These are phyloP conservation scores for Pythium coloratum DNA, from an alignment of 352 stramenopile genomes.

Conservation along the genomic window DNA sequence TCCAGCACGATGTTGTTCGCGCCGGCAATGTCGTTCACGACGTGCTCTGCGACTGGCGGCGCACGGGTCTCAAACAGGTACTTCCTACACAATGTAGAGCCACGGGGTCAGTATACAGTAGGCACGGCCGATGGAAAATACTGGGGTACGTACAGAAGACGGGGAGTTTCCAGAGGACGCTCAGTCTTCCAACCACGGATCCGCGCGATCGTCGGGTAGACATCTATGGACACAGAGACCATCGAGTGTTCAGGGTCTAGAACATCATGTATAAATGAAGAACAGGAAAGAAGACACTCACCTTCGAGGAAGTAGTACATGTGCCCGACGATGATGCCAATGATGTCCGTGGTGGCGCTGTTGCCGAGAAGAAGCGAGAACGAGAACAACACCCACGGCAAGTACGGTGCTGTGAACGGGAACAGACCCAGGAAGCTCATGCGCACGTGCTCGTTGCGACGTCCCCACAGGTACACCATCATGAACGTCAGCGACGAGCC, in stretches of 20 bases:
- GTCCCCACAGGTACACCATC: slow-evolving; percentile 99
- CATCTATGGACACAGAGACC: slow-evolving; percentile 63
- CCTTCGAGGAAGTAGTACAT: slow-evolving; percentile 99
- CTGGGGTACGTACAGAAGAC: slow-evolving; percentile 72
- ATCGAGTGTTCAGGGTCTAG: too few species aligned
- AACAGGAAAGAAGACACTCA: slow-evolving; percentile 17
- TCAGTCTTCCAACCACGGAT: slow-evolving; percentile 95
- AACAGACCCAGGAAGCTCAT: slow-evolving; percentile 99
- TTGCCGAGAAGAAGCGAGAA: slow-evolving; percentile 97
- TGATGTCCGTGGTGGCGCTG: slow-evolving; percentile 95
- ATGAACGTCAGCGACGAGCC: slow-evolving; percentile 99
- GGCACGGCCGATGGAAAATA: neutral
- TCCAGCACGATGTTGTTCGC: slow-evolving; percentile 39
- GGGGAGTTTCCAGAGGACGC: slow-evolving; percentile 90
- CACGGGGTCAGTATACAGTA: neutral
- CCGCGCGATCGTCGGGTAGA: slow-evolving; percentile 96
- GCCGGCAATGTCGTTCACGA: slow-evolving; percentile 60
- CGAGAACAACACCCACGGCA: slow-evolving; percentile 97
- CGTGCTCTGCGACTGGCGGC: slow-evolving; percentile 46
- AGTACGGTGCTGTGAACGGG: slow-evolving; percentile 97
- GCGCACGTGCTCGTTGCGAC: slow-evolving; percentile 93
- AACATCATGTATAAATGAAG: neutral
- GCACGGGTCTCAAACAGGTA: slow-evolving; percentile 61
- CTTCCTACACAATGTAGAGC: slow-evolving; percentile 34
- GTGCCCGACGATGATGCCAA: slow-evolving; percentile 99